A percentile compares a stretch with the other conserved stretches of the same genome.
Conservation (phyloP, 1,284 basidiomycete species). For the Gastroboletus turbinatus region DNA sequence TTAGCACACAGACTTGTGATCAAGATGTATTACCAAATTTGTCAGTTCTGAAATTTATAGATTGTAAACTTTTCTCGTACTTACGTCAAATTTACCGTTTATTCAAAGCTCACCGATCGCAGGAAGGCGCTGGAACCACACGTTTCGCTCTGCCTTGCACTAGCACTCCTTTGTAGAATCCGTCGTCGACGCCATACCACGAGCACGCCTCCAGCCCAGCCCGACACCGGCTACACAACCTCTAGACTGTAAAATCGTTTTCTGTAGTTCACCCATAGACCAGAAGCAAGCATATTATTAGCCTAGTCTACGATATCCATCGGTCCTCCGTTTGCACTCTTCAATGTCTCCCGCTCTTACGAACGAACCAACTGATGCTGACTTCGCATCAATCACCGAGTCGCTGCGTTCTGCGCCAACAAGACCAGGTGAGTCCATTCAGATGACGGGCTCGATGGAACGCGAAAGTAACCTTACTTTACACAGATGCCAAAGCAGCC, state of each 20-base stretch:
- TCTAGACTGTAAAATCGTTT: constrained; percentile 16
- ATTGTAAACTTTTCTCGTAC: constrained; percentile 1
- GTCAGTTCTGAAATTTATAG: constrained; percentile 3
- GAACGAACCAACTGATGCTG: constrained; percentile 42
- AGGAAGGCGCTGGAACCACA: neutral
- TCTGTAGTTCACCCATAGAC: constrained; percentile 20
- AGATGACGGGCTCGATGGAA: neutral
- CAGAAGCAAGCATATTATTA: constrained; percentile 15
- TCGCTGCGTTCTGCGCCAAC: constrained; percentile 69
- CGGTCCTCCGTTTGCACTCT: constrained; percentile 7
- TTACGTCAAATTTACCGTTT: too few species aligned
- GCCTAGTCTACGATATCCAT: constrained; percentile 27
- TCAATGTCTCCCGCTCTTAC: constrained; percentile 59
- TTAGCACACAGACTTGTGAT: constrained; percentile 1
- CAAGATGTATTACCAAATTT: constrained; percentile 6
- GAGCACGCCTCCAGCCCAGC: neutral
- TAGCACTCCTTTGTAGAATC: neutral
- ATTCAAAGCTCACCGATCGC: neutral
- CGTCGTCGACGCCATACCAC: constrained; percentile 10
- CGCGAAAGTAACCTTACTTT: constrained; percentile 4
- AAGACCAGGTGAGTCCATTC: constrained; percentile 55
- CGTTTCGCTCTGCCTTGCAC: neutral
- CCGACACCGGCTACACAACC: neutral
- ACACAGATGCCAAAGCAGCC: constrained; percentile 73
- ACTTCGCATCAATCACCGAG: constrained; percentile 57